A percentile compares a stretch with the other conserved stretches of the same genome.
Evolutionary conservation across 2,329 filamentous ascomycete genomes (phyloP).

Genomic region (Colletotrichum australisinense): DNA sequence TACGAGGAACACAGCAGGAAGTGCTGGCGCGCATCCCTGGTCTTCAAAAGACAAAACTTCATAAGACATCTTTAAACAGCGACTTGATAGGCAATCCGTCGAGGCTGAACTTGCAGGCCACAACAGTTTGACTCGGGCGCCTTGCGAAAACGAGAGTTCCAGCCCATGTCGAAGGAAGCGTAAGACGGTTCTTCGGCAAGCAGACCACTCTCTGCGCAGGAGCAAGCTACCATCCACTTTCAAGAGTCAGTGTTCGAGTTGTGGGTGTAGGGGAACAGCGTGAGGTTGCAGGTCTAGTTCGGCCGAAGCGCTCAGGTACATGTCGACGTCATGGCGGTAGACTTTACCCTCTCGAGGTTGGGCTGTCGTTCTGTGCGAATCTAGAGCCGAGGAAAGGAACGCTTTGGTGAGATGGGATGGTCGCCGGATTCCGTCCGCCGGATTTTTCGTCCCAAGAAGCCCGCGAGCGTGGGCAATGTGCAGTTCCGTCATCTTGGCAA

Average conservation of each 20-base stretch:
- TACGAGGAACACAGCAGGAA: neutral
- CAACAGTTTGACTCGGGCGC: neutral
- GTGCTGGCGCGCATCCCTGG: slow-evolving; percentile 12
- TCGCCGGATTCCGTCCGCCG: neutral
- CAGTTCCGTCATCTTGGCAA: slow-evolving; percentile 1
- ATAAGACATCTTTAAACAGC: neutral
- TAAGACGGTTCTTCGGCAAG: neutral
- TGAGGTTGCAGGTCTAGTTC: slow-evolving; percentile 16
- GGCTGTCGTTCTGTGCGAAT: neutral
- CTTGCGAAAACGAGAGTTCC: slow-evolving; percentile 8
- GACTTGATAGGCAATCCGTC: neutral
- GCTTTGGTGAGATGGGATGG: slow-evolving; percentile 8
- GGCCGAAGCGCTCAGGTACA: slow-evolving; percentile 23
- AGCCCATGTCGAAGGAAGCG: neutral
- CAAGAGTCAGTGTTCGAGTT: neutral
- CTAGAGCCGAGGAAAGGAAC: neutral
- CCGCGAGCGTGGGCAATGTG: neutral
- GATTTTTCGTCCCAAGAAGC: slow-evolving; percentile 14
- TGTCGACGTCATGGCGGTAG: slow-evolving; percentile 26
- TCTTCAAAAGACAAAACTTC: neutral
- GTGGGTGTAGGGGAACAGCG: neutral
- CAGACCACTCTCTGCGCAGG: neutral
- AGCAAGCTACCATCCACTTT: neutral
- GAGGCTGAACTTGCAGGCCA: slow-evolving; percentile 20
- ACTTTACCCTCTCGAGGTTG: neutral